phyloP scores from a whole-genome alignment of 2,329 filamentous ascomycete genomes.

The Boeremia lycopersici region DNA sequence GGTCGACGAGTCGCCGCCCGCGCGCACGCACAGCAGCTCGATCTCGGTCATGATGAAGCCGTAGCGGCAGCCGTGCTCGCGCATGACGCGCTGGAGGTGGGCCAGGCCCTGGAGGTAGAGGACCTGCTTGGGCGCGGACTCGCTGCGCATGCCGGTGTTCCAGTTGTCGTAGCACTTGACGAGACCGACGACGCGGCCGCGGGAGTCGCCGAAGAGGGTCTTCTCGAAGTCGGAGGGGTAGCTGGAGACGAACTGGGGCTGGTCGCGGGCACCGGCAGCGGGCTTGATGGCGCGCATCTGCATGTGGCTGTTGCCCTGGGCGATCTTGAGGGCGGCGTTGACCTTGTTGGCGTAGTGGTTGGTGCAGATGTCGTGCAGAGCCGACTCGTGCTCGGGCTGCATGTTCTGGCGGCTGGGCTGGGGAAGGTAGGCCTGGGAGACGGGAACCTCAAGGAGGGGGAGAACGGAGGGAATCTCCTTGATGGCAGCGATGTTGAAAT shows the following conservation, averaged over 20 bases:
- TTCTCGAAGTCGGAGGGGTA: constrained; percentile 59
- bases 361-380: constrained; percentile 76
- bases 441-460: constrained; percentile 68
- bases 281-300: constrained; percentile 51
- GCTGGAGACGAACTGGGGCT: constrained; percentile 75
- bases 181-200: constrained; percentile 76
- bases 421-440: constrained; percentile 67
- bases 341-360: constrained; percentile 84
- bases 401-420: constrained; percentile 62
- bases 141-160: constrained; percentile 92
- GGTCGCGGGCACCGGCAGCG: constrained; percentile 55
- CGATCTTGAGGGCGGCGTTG: constrained; percentile 80
- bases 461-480: constrained; percentile 74
- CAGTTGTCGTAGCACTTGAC: constrained; percentile 91
- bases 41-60: constrained; percentile 97
- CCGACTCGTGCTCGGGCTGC: constrained; percentile 77
- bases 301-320: constrained; percentile 69
- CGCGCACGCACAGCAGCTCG: constrained; percentile 87
- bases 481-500: constrained; percentile 76
- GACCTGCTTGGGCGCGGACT: constrained; percentile 82
- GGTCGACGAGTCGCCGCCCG: constrained; percentile 60
- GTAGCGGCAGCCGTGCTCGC: constrained; percentile 89
- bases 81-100: constrained; percentile 88
- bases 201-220: constrained; percentile 54
- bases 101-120: constrained; percentile 86